Percentiles rank a stretch among this genome's conserved stretches.
Evolutionary conservation across 176 grass and related monocot genomes (phyloP).

Genomic region (Raddia distichophylla): DNA sequence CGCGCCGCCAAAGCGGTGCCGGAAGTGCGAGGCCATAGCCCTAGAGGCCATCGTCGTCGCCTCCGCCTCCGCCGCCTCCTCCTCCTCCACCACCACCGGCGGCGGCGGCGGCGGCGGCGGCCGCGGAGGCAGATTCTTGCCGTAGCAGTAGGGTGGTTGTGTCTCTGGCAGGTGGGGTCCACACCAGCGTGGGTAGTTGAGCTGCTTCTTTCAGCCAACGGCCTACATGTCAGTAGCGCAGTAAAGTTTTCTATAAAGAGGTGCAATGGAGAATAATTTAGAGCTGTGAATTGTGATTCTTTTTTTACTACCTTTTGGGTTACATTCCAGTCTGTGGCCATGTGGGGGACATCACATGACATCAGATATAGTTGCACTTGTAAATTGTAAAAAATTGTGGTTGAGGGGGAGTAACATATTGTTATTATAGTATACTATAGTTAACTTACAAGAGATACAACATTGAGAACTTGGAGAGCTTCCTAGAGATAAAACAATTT

Average conservation of each 20-base stretch:
- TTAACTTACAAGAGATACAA: too few species aligned
- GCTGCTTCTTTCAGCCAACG: conserved; percentile 38
- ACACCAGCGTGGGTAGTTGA: conserved; percentile 6
- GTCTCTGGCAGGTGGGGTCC: conserved; percentile 32
- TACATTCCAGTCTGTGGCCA: background rate
- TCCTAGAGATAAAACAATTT: too few species aligned
- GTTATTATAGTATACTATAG: background rate
- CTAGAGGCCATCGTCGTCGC: conserved; percentile 51
- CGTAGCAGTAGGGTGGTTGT: conserved; percentile 49
- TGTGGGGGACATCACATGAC: conserved; percentile 8
- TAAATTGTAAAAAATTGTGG: conserved; percentile 11
- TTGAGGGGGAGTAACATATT: background rate
- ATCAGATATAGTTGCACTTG: conserved; percentile 1
- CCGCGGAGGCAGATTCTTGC: conserved; percentile 57
- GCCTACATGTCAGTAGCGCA: conserved; percentile 36
- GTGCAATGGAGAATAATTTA: conserved; percentile 46
- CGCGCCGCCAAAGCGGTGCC: conserved; percentile 53
- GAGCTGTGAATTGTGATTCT: conserved; percentile 37
- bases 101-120: conserved; percentile 16
- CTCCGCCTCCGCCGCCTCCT: conserved; percentile 23
- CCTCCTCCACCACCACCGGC: background rate
- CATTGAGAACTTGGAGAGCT: too few species aligned
- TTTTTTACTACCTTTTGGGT: conserved; percentile 37
- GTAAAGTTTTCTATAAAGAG: conserved; percentile 34
- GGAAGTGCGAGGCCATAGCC: conserved; percentile 62